These are phyloP conservation scores for Erysiphe neolycopersici DNA, from an alignment of 2,329 filamentous ascomycete genomes.

Conservation along the genomic window DNA sequence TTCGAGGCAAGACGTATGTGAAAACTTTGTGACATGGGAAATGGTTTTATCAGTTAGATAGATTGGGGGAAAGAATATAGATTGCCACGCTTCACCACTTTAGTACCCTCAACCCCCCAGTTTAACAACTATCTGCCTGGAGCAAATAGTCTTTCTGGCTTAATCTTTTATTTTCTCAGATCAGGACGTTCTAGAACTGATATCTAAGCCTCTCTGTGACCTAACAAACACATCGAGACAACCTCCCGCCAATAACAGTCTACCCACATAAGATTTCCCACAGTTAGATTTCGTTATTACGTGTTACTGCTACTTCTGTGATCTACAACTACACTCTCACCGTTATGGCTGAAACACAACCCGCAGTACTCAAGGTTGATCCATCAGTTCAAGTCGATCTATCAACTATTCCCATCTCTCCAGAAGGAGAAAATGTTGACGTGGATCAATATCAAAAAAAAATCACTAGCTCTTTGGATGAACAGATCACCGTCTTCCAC, in stretches of 20 bases:
- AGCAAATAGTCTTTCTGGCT: neutral
- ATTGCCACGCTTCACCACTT: too few species aligned
- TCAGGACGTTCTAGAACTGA: too few species aligned
- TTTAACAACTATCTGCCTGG: neutral
- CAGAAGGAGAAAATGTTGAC: constrained; percentile 29
- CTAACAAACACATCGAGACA: neutral
- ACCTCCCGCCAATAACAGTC: neutral
- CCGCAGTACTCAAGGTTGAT: constrained; percentile 7
- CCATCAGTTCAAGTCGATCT: constrained; percentile 30
- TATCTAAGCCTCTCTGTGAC: too few species aligned
- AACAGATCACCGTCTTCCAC: constrained; percentile 84
- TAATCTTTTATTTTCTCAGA: neutral
- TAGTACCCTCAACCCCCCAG: too few species aligned
- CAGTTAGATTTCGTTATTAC: neutral
- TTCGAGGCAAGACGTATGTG: too few species aligned
- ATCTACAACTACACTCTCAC: neutral
- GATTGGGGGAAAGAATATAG: too few species aligned
- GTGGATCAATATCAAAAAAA: constrained; percentile 17
- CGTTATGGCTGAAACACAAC: neutral
- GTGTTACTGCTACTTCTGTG: neutral
- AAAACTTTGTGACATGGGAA: too few species aligned
- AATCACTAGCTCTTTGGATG: constrained; percentile 18
- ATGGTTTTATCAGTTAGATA: too few species aligned
- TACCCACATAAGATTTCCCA: neutral
- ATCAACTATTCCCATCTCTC: constrained; percentile 40